Base-by-base conservation (phyloP, 345 rosid genomes). In the Combretum micranthum region DNA sequence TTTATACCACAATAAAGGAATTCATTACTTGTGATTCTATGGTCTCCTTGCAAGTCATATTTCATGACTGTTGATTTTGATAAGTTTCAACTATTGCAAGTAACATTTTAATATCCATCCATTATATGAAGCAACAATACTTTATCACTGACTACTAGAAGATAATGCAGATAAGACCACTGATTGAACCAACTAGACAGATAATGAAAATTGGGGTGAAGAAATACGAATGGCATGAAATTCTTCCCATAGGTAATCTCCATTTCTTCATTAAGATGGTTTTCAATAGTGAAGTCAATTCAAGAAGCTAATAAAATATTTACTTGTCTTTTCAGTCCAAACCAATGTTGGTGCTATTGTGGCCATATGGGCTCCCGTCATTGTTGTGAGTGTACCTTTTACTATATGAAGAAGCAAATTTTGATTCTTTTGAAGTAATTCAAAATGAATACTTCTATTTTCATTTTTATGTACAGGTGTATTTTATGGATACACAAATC, bases 401-500 rank as follows among this genome's bases (percentile, higher is more conserved):
- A 49, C 19, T 20, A 50, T 20, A 16, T 50, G 13, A 12, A 50
- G 25, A 4, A 32, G 39, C 39, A 32, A 11, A 32, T 32, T 4
- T 32, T 32, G 9, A 32, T 32, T 1, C 39, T 32, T 32, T 32
- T 11, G 9, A 32, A 32, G 39, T 32, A 32, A 25, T 32, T 32
- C 39, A 32, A 32, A 32, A 4, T 32, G 9, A 32, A 32, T 32
- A 32, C 9, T n/a, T 32, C 39, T 32, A 12, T 56, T 53, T 64
- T 54, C 50, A 42, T 42, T 42, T 16, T 52, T 51, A 47, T 62
- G 37, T 54, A 47, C 59, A 92, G 96, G 98, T 92, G 59, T 92
- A 92, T 70, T 92, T 92, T 69, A 92, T 92, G 98, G 98, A 92
- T 69, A 77, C 95, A 20, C 98, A 92, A 65, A 92, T 92, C 19